Base-by-base conservation (phyloP, 192 early-diverging fungal genomes). In the Gorgonomyces haynaldii region DNA sequence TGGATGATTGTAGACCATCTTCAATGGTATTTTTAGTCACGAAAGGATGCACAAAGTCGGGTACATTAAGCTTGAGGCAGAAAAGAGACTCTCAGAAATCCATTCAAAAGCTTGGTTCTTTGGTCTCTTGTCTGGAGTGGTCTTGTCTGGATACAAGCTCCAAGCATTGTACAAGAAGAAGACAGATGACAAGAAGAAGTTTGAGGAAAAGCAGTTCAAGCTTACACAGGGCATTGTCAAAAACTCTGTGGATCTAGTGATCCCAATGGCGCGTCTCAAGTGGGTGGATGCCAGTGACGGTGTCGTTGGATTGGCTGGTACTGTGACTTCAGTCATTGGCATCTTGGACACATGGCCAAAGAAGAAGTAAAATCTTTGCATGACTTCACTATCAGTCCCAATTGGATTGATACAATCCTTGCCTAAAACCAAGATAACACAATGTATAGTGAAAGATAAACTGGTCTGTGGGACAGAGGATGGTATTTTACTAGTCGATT, bases 321-420 rank as follows among this genome's bases (percentile, higher is more conserved):
- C 70, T 12, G 41, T 67, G 7, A 74, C 70, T 10, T 66, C 70
- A 43, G 44, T 67, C 26, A 66, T 74, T 62, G 70, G 70, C 21
- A 46, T 46, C 30, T 35, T 20, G 8, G 45, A 46, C 24, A 46
- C 45, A 5, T 46, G 30, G 10, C 45, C 45, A 30, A 21, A 17
- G 10, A 46, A 46, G 16, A 46, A 46, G 30, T 46, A 46, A 41
- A 41, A 6, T 6, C 21, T 41, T n/a, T n/a, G n/a, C n/a, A n/a
- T n/a, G n/a, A n/a, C n/a, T n/a, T n/a, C n/a, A n/a, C n/a, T n/a
- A n/a, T n/a, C n/a, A n/a, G n/a, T n/a, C n/a, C n/a, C n/a, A n/a
- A n/a, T n/a, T n/a, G n/a, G n/a, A n/a, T n/a, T n/a, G n/a, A n/a
- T n/a, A n/a, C n/a, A n/a, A n/a, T n/a, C n/a, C n/a, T n/a, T n/a